Base-by-base conservation (phyloP, 306 rosid species). In the Albizia julibrissin region DNA sequence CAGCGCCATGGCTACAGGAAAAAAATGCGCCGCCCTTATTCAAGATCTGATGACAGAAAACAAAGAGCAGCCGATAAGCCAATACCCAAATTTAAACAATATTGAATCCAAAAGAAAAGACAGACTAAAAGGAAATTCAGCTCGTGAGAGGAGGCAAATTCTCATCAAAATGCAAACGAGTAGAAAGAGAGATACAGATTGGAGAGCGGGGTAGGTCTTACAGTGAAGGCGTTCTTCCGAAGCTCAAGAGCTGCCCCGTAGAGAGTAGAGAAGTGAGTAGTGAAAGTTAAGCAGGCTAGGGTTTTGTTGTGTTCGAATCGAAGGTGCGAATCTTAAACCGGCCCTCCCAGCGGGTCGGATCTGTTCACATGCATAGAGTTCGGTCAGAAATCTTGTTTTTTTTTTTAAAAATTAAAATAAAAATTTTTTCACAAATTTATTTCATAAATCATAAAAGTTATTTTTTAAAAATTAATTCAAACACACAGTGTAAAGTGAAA, bases 1-100 rank as follows among this genome's bases (percentile, higher is more conserved):
- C 91, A 93, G 89, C 83, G 93, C 91, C 98, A 93, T 93, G 82
- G 90, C 92, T 91, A 83, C 64, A n/a, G n/a, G 56, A 81, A 83
- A 85, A 83, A 84, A 81, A 78, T 68, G 86, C 34, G 80, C 82
- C 68, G 78, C 91, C 39, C 88, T 42, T 72, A 85, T 31, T 39
- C 29, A 79, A 83, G 97, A 93, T 89, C 94, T 88, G 90, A 68
- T 39, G 73, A 75, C 58, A 79, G 24, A 84, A 61, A 73, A 42
- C 26, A 69, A 64, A 50, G 10, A 27, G 2, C 50, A 33, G 3
- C 7, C 3, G 19, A 27, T 70, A 16, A 64, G 47, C 14, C n/a
- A 1, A 75, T 22, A 26, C 2, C 11, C 12, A 27, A 3, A 39
- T 26, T 21, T 40, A 75, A 22, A n/a, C 42, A 16, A 14, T 3